Evolutionary conservation across 1,139 yeast species (phyloP), one percentile per base, ranked within the genome.

Genomic region (Geotrichum restrictum): DNA sequence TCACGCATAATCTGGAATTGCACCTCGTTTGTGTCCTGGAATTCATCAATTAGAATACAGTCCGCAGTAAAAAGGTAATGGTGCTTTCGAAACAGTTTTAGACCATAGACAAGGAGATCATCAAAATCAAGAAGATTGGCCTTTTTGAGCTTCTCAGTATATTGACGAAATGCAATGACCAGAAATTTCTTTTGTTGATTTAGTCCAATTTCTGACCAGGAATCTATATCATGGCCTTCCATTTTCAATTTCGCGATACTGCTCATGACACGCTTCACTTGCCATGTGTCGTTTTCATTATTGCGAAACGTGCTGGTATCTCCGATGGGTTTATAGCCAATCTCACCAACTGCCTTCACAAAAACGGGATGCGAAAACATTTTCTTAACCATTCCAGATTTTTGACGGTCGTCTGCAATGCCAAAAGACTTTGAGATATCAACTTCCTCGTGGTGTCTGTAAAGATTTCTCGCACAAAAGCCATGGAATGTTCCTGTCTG

Each of bases 401-500:
- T 72, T 61, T 88, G 95, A 34, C 78, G 73, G 41, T 84, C 87
- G 60, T 82, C 88, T 1, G 89, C 85, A 34, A 89, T 79, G 36
- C 43, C 38, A 33, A 79, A 80, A 8, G 70, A 70, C 5, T 64
- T 56, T 3, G 65, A 34, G 7, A 55, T 65, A 8, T 84, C 64
- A 0, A 81, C 83, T 2, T 82, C 69, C 16, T 66, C 56, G 1
- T 95, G 94, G 65, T 80, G 79, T 38, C 72, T 71, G 56, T 75
- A 73, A 40, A 91, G 68, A 24, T 24, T 24, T 45, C 81, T 70
- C 54, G 77, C 77, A 64, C 96, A 87, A 14, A 89, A 77, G 49
- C 93, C 80, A 64, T 91, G 97, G 65, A 89, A 89, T 0, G 97
- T 91, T 0, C 97, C 97, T 39, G 88, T 80, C 54, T 82, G 69